These are phyloP conservation scores for Colletotrichum tropicale DNA, from an alignment of 2,329 filamentous ascomycete genomes.

Conservation along the genomic window DNA sequence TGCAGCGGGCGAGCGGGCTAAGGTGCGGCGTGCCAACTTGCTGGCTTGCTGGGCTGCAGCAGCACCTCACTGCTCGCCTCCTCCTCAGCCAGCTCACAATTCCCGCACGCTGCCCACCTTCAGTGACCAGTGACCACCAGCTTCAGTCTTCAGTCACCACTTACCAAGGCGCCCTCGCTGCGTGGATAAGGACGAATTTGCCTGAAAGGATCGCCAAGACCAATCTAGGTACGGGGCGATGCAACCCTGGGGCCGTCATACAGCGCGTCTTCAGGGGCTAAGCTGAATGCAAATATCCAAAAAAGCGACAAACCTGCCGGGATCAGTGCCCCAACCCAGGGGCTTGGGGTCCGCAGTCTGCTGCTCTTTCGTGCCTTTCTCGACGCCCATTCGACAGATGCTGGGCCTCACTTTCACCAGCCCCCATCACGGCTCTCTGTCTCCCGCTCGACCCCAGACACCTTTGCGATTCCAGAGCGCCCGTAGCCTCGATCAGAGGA, in stretches of 20 bases:
- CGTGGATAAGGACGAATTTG: background rate
- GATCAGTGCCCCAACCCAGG: background rate
- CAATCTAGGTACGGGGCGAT: background rate
- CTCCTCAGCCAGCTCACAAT: background rate
- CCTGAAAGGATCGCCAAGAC: slow-evolving; percentile 10
- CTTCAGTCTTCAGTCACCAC: background rate
- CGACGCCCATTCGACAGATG: background rate
- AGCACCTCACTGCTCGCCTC: background rate
- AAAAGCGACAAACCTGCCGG: background rate
- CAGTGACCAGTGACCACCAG: background rate
- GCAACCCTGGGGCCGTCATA: slow-evolving; percentile 2
- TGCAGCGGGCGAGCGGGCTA: background rate
- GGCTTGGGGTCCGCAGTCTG: background rate
- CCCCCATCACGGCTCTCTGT: background rate
- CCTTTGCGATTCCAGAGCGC: background rate
- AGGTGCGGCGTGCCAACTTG: background rate
- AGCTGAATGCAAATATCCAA: slow-evolving; percentile 9
- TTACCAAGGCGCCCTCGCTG: background rate
- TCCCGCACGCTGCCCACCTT: background rate
- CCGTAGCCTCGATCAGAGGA: background rate
- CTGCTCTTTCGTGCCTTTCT: background rate
- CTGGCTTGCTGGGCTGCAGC: background rate
- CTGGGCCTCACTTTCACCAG: background rate
- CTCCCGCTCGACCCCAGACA: background rate
- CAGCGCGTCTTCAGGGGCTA: slow-evolving; percentile 5